Evolutionary conservation across 257 asterid species (phyloP), one percentile per base, ranked within the genome.

Genomic region (Handroanthus guayacan): DNA sequence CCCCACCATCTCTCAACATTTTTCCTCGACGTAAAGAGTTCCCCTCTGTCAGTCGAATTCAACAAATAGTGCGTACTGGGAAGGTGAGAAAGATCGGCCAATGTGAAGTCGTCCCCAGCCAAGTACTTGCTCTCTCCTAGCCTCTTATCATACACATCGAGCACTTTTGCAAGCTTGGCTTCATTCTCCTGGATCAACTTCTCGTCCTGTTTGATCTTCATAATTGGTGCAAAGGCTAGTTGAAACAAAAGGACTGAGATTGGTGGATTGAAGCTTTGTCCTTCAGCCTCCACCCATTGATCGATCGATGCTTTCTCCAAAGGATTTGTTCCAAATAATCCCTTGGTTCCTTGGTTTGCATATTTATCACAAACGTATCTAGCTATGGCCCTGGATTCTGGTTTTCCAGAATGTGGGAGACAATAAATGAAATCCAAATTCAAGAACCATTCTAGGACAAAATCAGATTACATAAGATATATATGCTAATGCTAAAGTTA

Each of bases 1-100:
- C 44, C 84, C 98, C 98, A 90, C 97, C 98, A 92, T 86, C 97
- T 86, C 66, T 76, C 94, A 5, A 92, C 94, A 67, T 92, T 90
- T 78, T 85, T 76, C 88, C 97, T 85, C 36, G 89, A 81, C 62
- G 79, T 80, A 62, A 92, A 79, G 18, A 87, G 80, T 75, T 88
- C 96, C 55, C 75, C 87, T 43, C 48, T 68, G 8, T 80, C 81
- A 25, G 90, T 84, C 25, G 78, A 73, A n/a, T 74, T 84, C 76
- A 81, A 85, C 83, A 93, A 82, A 76, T 77, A 82, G 45, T 86
- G 89, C 2, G 80, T 44, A 71, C 83, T 91, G 18, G 97, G 98
- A 11, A 93, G 81, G 86, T 93, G 98, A 74, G 91, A 91, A 37
- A 93, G 93, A 83, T 93, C 98, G 0, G 97, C 96, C 71, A 93